Base-by-base conservation (phyloP, 768 basidiomycete genomes). In the Lenzites betulinus region DNA sequence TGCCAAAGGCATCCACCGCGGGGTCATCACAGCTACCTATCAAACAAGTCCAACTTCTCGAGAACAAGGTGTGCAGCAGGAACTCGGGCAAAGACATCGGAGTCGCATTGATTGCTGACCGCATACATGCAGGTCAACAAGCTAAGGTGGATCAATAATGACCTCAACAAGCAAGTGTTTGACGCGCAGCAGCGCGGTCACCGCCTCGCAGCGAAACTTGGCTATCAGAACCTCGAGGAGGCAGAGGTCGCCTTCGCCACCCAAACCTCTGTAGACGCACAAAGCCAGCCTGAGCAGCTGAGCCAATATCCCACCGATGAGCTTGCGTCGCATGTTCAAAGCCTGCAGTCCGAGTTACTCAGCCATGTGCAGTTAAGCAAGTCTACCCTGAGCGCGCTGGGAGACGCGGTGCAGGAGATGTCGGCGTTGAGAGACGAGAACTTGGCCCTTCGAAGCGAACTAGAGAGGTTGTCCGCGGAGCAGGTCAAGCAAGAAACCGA, bases 201-300 rank as follows among this genome's bases (percentile, higher is more conserved):
- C 16, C 70, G 73, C 18, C 71, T 83, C 2, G 81, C 79, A 0
- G 63, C 68, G 7, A 69, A 69, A 1, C 73, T 85, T 44, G 84
- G 82, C 0, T 84, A 81, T 61, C 62, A 68, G 2, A 73, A 77
- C 49, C 65, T 81, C 2, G 71, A 70, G 11, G 81, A 82, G 30
- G 79, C 81, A 0, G 77, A 81, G 54, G 68, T 18, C n/a, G 59
- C 59, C 11, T 43, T 67, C 5, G 70, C 61, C n/a, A 62, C 61
- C 13, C 52, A 62, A 28, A 25, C 38, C 6, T n/a, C 30, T n/a
- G 54, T 23, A 8, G 49, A 47, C 20, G 61, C 46, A 43, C 57
- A 58, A 28, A 62, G 58, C 25, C 52, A 62, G 22, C 55, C 55
- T 3, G 57, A 63, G 28, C 48, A 60, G 36, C 61, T 64, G 23